Percentiles rank a stretch among this genome's conserved stretches.
Evolutionary conservation across 345 rosid species (phyloP).

Genomic region (Punica granatum): DNA sequence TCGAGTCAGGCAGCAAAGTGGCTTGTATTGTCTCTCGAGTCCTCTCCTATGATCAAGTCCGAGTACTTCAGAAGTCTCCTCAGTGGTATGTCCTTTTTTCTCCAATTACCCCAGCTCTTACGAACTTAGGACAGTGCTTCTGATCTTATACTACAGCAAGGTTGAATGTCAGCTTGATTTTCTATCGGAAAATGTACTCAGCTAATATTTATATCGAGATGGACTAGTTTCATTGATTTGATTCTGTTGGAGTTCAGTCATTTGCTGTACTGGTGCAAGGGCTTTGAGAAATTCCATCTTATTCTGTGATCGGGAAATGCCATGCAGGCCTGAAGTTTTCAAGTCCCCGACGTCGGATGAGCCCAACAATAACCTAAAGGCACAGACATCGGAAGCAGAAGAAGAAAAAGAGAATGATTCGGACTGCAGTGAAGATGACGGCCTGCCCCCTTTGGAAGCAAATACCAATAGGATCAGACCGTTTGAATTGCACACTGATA

Average conservation of each 20-base stretch:
- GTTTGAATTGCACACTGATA: constrained; percentile 29
- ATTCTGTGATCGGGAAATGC: not conserved
- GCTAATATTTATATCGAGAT: not conserved
- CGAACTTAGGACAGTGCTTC: not conserved
- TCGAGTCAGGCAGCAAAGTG: constrained; percentile 79
- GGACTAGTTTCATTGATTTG: not conserved
- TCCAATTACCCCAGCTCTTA: not conserved
- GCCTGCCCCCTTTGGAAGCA: constrained; percentile 73
- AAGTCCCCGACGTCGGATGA: constrained; percentile 23
- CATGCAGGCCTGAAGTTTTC: constrained; percentile 72
- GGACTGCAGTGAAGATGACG: constrained; percentile 38
- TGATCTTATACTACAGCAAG: not conserved
- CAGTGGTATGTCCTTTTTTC: constrained; percentile 45
- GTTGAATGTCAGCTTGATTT: not conserved
- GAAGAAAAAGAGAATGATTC: constrained; percentile 20
- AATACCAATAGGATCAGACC: constrained; percentile 65
- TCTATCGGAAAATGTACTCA: not conserved
- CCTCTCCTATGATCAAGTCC: constrained; percentile 63
- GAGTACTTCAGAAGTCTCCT: constrained; percentile 58
- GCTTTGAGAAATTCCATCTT: not conserved
- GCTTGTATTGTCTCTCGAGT: constrained; percentile 80
- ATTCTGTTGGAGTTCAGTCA: not conserved
- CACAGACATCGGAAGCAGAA: constrained; percentile 9
- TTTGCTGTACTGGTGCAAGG: not conserved
- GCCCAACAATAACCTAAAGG: constrained; percentile 21